These are phyloP conservation scores for Uronychia binucleata DNA, from an alignment of 73 alveolate genomes.

Conservation along the genomic window DNA sequence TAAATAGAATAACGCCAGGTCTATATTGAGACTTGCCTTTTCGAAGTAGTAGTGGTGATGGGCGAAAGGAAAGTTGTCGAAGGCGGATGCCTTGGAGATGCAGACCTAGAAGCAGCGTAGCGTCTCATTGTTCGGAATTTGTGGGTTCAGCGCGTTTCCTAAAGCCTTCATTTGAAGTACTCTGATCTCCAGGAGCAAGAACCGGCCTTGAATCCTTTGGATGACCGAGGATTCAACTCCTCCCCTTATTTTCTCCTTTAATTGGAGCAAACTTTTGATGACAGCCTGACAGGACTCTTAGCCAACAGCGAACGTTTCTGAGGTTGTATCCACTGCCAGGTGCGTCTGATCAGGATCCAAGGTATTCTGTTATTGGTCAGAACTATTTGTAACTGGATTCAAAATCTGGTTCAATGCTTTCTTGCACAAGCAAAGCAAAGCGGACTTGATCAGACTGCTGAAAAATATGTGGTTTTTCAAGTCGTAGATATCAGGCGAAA, in stretches of 20 bases:
- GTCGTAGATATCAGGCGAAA: background rate
- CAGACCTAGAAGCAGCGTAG: background rate
- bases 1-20: background rate
- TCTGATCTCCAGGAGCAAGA: background rate
- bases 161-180: background rate
- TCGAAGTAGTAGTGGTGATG: background rate
- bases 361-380: background rate
- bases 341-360: background rate
- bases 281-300: background rate
- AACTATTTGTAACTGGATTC: background rate
- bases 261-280: background rate
- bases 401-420: background rate
- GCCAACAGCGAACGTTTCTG: background rate
- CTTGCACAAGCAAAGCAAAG: background rate
- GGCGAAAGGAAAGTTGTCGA: background rate
- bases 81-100: background rate
- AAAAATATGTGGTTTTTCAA: background rate
- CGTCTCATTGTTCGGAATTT: background rate
- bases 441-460: background rate
- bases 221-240: background rate
- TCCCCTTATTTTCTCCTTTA: background rate
- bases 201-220: background rate
- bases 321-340: background rate
- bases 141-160: background rate
- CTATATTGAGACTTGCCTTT: background rate